Evolutionary conservation across 1,139 yeast species (phyloP), one percentile per base, ranked within the genome.

Genomic region (Candida pseudoviswanathii): DNA sequence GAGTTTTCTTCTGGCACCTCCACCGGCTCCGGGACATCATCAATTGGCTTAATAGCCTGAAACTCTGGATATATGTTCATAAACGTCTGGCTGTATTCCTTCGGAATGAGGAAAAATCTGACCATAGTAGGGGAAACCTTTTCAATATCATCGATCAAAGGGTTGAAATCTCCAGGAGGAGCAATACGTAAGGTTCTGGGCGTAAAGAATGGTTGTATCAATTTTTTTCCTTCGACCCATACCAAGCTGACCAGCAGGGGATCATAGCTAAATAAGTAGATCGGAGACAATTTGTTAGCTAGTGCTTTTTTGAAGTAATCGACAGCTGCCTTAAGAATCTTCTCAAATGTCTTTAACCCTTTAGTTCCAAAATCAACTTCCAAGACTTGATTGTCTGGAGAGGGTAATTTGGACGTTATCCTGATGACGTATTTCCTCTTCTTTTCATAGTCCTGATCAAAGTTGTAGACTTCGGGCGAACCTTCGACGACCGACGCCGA

Each of bases 141-240:
- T 21, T 54, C 58, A 2, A 58, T 48, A 21, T 52, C 50, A 11
- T 54, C 52, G 26, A 57, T 52, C 30, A 41, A 32, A 4, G 54
- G 56, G 32, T 64, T 65, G 40, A 58, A 56, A 0, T 57, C 48
- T 1, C 53, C 53, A 1, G 69, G 69, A 0, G 71, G 73, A 1
- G 64, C 64, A 4, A 76, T 69, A 29, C 80, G 62, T 36, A 76
- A 62, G 0, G 79, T 73, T 49, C 72, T 66, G 2, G 80, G 80
- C 40, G 71, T 72, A 58, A 64, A 75, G 50, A 73, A 73, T 3
- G 70, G 64, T 49, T 71, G 71, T 44, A 76, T 62, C 45, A 75
- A 74, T 53, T 65, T 65, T 49, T 64, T 66, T 0, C 79, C 80
- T 44, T 73, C 76, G 3, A 75, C 60, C 80, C 80, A 76, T 3